Evolutionary conservation across 2,329 filamentous ascomycete species (phyloP).

Genomic region (Sphaerulina populicola): DNA sequence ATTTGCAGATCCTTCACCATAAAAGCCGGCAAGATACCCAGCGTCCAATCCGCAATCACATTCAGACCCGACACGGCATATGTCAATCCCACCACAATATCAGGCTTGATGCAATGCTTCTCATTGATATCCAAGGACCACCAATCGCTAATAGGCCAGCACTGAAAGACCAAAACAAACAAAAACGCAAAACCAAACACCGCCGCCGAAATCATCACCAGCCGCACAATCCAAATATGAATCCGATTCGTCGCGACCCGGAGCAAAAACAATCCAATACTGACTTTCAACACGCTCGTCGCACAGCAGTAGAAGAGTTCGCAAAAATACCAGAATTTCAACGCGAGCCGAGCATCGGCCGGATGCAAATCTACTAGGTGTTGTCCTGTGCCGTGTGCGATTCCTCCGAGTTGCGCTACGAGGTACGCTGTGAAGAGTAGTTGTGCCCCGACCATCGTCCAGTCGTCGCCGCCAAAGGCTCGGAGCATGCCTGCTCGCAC

Average conservation of each 20-base stretch:
- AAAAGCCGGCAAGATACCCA: slow-evolving; percentile 37
- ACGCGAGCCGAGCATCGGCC: slow-evolving; percentile 18
- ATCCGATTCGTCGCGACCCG: slow-evolving; percentile 41
- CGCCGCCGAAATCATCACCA: slow-evolving; percentile 41
- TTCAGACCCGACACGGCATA: slow-evolving; percentile 32
- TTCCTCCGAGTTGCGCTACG: slow-evolving; percentile 34
- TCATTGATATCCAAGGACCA: slow-evolving; percentile 40
- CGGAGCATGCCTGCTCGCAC: slow-evolving; percentile 34
- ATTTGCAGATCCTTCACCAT: slow-evolving; percentile 39
- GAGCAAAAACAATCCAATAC: slow-evolving; percentile 48
- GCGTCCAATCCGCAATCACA: slow-evolving; percentile 37
- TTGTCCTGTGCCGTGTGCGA: slow-evolving; percentile 35
- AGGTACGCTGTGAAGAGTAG: slow-evolving; percentile 37
- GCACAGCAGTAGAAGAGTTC: slow-evolving; percentile 48
- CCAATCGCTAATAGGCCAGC: slow-evolving; percentile 45
- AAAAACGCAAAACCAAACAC: slow-evolving; percentile 43
- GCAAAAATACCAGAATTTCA: slow-evolving; percentile 48
- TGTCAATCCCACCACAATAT: slow-evolving; percentile 41
- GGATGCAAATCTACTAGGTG: slow-evolving; percentile 31
- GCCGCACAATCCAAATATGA: slow-evolving; percentile 43
- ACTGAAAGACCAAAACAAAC: slow-evolving; percentile 48
- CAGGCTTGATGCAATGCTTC: slow-evolving; percentile 37
- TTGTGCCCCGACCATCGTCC: slow-evolving; percentile 35
- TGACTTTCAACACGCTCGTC: slow-evolving; percentile 44
- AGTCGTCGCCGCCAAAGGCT: slow-evolving; percentile 38